Percentiles rank a stretch among this genome's conserved stretches.
phyloP scores from a whole-genome alignment of 169 alveolate genomes.

The Eimeria sp. region DNA sequence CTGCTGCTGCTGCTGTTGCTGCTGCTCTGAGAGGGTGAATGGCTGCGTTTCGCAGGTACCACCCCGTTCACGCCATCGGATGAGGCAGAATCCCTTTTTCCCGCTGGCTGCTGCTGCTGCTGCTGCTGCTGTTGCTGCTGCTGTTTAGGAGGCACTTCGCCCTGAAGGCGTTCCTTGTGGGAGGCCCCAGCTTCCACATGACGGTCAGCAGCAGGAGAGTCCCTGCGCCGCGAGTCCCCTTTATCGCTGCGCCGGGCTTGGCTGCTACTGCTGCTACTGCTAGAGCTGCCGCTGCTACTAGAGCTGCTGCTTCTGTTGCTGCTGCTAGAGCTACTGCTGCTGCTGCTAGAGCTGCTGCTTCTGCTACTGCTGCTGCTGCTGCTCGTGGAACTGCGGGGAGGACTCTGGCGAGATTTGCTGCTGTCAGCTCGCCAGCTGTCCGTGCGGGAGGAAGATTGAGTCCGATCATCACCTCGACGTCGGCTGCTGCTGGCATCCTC shows the following conservation, averaged over 20 bases:
- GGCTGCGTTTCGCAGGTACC: constrained; percentile 28
- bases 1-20: constrained; percentile 46
- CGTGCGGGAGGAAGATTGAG: constrained; percentile 12
- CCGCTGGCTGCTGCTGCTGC: constrained; percentile 29
- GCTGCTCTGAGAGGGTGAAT: constrained; percentile 27
- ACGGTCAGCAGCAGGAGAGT: constrained; percentile 8
- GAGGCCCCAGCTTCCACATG: constrained; percentile 20
- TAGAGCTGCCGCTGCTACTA: constrained; percentile 5
- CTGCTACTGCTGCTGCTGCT: constrained; percentile 32
- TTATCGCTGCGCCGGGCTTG: not conserved
- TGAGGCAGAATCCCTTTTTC: not conserved
- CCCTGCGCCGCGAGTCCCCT: constrained; percentile 8
- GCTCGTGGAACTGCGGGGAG: constrained; percentile 18
- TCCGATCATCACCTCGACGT: constrained; percentile 1
- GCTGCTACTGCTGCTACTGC: constrained; percentile 17
- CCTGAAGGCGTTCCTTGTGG: constrained; percentile 14
- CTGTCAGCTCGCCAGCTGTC: constrained; percentile 12
- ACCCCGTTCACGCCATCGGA: constrained; percentile 1
- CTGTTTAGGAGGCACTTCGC: not conserved
- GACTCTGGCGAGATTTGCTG: constrained; percentile 3
- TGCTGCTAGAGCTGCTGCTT: constrained; percentile 14
- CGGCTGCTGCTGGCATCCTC: constrained; percentile 18
- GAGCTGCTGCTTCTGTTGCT: not conserved
- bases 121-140: constrained; percentile 29
- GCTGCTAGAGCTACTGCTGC: too few species aligned